Evolutionary conservation across 2,329 filamentous ascomycete genomes (phyloP).

Genomic region (Colletotrichum abscissum): DNA sequence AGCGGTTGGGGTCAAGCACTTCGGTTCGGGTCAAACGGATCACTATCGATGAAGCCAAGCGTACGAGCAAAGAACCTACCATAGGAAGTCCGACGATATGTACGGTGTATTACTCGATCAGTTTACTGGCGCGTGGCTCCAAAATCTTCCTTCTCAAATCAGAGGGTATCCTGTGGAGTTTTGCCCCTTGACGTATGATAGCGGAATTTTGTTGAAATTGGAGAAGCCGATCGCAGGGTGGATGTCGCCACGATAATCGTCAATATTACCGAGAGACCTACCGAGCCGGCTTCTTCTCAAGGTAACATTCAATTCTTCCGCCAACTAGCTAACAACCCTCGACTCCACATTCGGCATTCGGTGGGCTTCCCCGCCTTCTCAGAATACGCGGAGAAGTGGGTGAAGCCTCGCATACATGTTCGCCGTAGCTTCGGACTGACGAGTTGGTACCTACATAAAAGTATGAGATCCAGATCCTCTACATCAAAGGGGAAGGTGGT

Average conservation of each 20-base stretch:
- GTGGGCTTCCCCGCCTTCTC: not conserved
- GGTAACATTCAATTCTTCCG: not conserved
- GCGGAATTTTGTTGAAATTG: too few relatives aligned
- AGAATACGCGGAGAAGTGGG: not conserved
- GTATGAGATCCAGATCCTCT: not conserved
- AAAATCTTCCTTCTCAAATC: too few relatives aligned
- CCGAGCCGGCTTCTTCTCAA: not conserved
- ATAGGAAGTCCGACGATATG: too few relatives aligned
- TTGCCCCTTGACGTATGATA: too few relatives aligned
- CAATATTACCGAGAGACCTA: not conserved
- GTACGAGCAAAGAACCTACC: too few relatives aligned
- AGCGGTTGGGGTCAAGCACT: too few relatives aligned
- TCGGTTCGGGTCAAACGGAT: too few relatives aligned
- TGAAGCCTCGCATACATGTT: not conserved
- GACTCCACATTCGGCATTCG: not conserved
- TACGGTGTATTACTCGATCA: too few relatives aligned
- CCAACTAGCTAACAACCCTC: not conserved
- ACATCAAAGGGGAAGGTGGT: not conserved
- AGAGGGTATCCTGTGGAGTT: too few relatives aligned
- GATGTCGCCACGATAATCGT: not conserved
- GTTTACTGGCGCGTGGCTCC: too few relatives aligned
- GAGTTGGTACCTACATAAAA: too few relatives aligned
- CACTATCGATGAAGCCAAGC: too few relatives aligned
- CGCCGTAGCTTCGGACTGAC: not conserved
- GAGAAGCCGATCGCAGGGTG: not conserved